Conservation (phyloP, 805 yeast genomes). For the Candida silvatica region DNA sequence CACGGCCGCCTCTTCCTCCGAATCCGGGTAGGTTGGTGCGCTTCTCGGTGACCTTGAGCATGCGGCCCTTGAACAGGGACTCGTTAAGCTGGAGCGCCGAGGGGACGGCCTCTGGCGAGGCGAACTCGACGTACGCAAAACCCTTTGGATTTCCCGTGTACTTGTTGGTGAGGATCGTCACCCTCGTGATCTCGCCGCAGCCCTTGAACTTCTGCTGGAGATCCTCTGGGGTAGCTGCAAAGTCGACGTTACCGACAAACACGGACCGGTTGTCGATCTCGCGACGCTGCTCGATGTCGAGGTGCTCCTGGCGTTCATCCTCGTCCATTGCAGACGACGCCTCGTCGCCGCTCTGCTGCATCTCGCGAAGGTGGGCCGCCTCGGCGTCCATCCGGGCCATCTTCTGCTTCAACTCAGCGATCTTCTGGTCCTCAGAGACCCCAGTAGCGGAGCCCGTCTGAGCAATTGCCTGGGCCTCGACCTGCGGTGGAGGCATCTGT, state of each 20-base stretch:
- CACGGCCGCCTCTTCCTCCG: conserved; percentile 26
- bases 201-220: conserved; percentile 63
- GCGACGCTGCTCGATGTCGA: conserved; percentile 30
- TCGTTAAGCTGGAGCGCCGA: conserved; percentile 61
- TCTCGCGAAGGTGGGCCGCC: conserved; percentile 49
- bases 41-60: conserved; percentile 65
- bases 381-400: conserved; percentile 54
- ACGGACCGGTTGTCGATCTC: conserved; percentile 72
- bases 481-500: not conserved
- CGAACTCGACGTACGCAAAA: conserved; percentile 78
- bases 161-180: conserved; percentile 68
- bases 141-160: conserved; percentile 80
- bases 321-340: conserved; percentile 1
- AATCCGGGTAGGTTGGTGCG: conserved; percentile 79
- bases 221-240: conserved; percentile 70
- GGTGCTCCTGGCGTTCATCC: conserved; percentile 11
- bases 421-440: conserved; percentile 15
- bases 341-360: conserved; percentile 29
- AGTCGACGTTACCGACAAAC: conserved; percentile 82
- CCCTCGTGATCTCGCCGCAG: conserved; percentile 70
- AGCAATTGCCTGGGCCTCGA: not conserved
- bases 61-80: conserved; percentile 56
- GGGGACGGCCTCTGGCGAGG: conserved; percentile 54
- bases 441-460: too few relatives aligned
- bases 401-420: conserved; percentile 32